Evolutionary conservation across 441 rosid genomes (phyloP), one percentile per base, ranked within the genome.

Genomic region (Francoa sonchifolia): DNA sequence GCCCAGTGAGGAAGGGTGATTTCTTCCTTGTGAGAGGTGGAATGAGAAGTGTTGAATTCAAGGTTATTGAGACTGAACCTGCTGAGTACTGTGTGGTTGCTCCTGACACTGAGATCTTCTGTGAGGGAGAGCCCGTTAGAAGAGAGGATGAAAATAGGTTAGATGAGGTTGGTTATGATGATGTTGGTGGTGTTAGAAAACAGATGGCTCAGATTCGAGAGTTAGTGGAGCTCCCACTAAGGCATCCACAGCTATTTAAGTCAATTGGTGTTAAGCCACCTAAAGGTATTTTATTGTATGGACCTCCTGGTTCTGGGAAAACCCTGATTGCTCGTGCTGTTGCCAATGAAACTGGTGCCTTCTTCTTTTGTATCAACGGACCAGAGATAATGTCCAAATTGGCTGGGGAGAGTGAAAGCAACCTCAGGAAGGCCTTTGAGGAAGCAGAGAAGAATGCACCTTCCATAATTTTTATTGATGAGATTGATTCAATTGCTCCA

Each of bases 161-260:
- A 18, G 48, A 44, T 31, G 50, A 45, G 50, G 50, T 45, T 33
- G 50, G 50, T 45, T 45, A 45, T 20, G 50, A 45, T 32, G 50
- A 45, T 19, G 50, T 45, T 32, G 50, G 50, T 45, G 50, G 50
- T 22, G 50, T 45, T 19, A 45, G 50, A 12, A 45, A 45, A 36
- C 50, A 45, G 30, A 45, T 45, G 50, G 50, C 50, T 31, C 50
- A 45, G 40, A 45, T 45, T 45, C 38, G 50, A 19, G 50, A 45
- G 13, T 21, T 45, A 16, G 50, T 45, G 11, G 50, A 45, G 50
- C 39, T 45, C 11, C 50, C 50, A 0, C 29, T 45, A 30, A 32
- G 50, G 50, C 50, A 45, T 30, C 48, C 48, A 5, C 48, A 44
- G 18, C 20, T 44, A 13, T 44, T 44, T 18, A 44, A 44, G 15